A percentile compares a stretch with the other conserved stretches of the same genome.
Evolutionary conservation across 352 stramenopile genomes (phyloP).

Genomic region (Thalassiosira mediterranea): DNA sequence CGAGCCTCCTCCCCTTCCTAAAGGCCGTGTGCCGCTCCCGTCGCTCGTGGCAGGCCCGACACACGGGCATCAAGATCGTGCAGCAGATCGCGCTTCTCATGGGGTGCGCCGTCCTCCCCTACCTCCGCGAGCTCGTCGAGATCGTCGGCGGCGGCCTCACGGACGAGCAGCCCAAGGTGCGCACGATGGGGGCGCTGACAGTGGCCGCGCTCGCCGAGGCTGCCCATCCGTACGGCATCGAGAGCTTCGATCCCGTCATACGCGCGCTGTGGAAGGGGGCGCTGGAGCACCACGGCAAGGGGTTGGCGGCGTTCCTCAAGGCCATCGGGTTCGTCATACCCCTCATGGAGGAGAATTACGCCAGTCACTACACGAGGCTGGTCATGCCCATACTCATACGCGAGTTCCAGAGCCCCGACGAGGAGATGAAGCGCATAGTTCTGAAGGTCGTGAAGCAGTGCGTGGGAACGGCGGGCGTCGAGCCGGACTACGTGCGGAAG

Average conservation of each 20-base stretch:
- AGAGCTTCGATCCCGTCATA: conserved; percentile 99
- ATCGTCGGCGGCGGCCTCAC: conserved; percentile 97
- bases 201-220: conserved; percentile 97
- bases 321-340: conserved; percentile 99
- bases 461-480: conserved; percentile 97
- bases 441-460: conserved; percentile 92
- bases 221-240: conserved; percentile 98
- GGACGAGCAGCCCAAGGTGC: conserved; percentile 97
- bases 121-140: conserved; percentile 97
- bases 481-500: conserved; percentile 96
- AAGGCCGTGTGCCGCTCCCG: conserved; percentile 98
- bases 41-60: conserved; percentile 98
- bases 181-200: conserved; percentile 97
- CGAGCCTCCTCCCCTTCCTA: conserved; percentile 96
- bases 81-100: conserved; percentile 99
- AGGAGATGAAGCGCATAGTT: conserved; percentile 97
- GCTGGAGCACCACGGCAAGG: conserved; percentile 96
- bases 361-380: conserved; percentile 98
- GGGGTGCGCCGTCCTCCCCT: conserved; percentile 96
- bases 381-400: conserved; percentile 99
- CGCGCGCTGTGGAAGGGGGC: conserved; percentile 97
- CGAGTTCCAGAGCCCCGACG: conserved; percentile 98
- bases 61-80: conserved; percentile 99
- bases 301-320: conserved; percentile 97
- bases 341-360: conserved; percentile 99